phyloP scores from a whole-genome alignment of 1,139 yeast species.

The Maudiozyma humilis region DNA sequence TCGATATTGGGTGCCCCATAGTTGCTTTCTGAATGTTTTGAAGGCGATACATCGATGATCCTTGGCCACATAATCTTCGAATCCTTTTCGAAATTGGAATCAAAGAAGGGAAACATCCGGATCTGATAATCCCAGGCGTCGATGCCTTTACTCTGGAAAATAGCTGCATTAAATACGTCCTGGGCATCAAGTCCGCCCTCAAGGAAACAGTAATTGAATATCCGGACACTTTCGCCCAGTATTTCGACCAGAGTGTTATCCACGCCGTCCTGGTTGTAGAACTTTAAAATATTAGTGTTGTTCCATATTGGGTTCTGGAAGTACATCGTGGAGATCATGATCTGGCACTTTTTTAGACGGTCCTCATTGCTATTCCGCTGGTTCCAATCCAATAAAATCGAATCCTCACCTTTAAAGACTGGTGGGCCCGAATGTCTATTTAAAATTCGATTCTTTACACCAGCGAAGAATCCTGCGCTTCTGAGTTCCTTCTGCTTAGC shows the following conservation, averaged over 20 bases:
- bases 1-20: neutral
- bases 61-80: slow-evolving; percentile 6
- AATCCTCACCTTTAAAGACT: neutral
- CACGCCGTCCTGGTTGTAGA: slow-evolving; percentile 1
- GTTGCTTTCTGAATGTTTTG: too few relatives aligned
- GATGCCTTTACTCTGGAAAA: slow-evolving; percentile 1
- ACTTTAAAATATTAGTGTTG: slow-evolving; percentile 2
- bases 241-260: slow-evolving; percentile 5
- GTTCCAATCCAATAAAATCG: neutral
- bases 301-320: slow-evolving; percentile 3
- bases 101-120: slow-evolving; percentile 9
- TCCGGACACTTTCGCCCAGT: slow-evolving; percentile 8
- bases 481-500: neutral
- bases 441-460: neutral
- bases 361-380: neutral
- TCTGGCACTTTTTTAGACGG: slow-evolving; percentile 1
- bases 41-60: slow-evolving; percentile 1
- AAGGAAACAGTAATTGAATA: slow-evolving; percentile 8
- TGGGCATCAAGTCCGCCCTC: neutral
- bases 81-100: slow-evolving; percentile 2
- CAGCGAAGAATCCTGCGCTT: neutral
- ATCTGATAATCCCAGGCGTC: slow-evolving; percentile 7
- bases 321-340: slow-evolving; percentile 4
- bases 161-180: slow-evolving; percentile 2
- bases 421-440: neutral